Conservation (phyloP, 1,139 yeast species). For the Geotrichum phurueaensis region DNA sequence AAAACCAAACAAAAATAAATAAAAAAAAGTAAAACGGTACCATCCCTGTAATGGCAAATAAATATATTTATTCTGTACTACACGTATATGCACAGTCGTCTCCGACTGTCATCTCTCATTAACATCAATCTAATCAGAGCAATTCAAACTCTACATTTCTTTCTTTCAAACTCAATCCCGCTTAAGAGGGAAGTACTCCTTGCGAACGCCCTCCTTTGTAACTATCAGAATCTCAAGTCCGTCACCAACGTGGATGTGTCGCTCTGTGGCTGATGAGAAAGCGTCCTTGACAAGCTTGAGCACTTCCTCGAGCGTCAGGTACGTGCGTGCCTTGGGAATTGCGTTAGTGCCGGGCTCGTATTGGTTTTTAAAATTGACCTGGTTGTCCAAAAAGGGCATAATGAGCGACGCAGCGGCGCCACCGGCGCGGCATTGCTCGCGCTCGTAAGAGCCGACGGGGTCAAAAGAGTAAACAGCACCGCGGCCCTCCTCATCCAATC, state of each 20-base stretch:
- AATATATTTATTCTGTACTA: conserved; percentile 13
- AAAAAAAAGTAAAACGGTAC: not conserved
- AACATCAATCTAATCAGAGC: not conserved
- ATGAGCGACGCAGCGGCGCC: conserved; percentile 95
- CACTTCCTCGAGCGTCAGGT: conserved; percentile 75
- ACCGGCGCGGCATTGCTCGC: conserved; percentile 96
- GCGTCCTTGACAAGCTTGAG: conserved; percentile 86
- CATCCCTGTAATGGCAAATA: conserved; percentile 4
- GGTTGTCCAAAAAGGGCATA: conserved; percentile 96
- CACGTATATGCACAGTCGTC: not conserved
- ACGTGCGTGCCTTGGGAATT: conserved; percentile 54
- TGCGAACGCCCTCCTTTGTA: conserved; percentile 86
- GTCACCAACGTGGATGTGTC: conserved; percentile 98
- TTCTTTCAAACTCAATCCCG: conserved; percentile 51
- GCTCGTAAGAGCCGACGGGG: conserved; percentile 96
- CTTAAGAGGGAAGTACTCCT: conserved; percentile 79
- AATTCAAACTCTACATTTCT: not conserved
- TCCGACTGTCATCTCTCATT: not conserved
- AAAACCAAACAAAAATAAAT: not conserved
- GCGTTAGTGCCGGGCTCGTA: conserved; percentile 67
- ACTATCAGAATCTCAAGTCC: conserved; percentile 85
- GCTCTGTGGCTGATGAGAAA: conserved; percentile 91
- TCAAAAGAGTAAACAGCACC: conserved; percentile 96
- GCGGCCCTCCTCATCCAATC: conserved; percentile 87
- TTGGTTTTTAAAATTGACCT: conserved; percentile 92